These are phyloP conservation scores for Strobilomyces echinocephalus DNA, from an alignment of 768 basidiomycete genomes.

Conservation along the genomic window DNA sequence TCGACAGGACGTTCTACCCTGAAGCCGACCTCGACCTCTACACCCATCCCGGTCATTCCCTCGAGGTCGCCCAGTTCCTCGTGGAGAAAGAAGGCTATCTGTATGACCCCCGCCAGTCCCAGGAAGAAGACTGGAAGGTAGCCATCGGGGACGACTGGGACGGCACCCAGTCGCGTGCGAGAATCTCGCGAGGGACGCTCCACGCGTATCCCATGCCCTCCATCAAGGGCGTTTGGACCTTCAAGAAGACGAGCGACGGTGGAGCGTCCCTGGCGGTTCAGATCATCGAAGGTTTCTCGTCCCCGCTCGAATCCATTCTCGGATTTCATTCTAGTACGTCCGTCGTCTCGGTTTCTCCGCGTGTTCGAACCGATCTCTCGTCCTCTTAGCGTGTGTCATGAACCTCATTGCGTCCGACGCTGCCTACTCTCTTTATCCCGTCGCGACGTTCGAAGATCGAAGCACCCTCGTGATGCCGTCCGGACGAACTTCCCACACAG, in stretches of 20 bases:
- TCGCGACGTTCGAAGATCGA: constrained; percentile 36
- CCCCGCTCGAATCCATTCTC: constrained; percentile 32
- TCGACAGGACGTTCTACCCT: not conserved
- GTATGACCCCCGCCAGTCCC: not conserved
- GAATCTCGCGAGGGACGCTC: too few relatives aligned
- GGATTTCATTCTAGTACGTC: constrained; percentile 47
- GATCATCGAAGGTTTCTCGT: constrained; percentile 30
- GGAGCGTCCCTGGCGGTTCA: constrained; percentile 32
- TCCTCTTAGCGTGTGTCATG: constrained; percentile 12
- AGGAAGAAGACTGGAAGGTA: not conserved
- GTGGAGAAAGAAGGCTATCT: not conserved
- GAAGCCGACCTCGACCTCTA: not conserved
- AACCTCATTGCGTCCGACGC: constrained; percentile 39
- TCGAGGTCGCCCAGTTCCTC: not conserved
- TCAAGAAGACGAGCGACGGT: constrained; percentile 17
- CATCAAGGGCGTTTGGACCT: constrained; percentile 16
- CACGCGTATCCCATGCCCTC: not conserved
- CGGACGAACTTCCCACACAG: constrained; percentile 1
- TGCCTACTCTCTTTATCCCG: constrained; percentile 41
- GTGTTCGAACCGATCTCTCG: too few relatives aligned
- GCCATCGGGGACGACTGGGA: not conserved
- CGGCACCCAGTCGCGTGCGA: not conserved
- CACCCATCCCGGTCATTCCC: not conserved
- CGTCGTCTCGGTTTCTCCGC: not conserved
- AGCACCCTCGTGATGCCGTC: constrained; percentile 20